A percentile compares a stretch with the other conserved stretches of the same genome.
These are phyloP conservation scores for Fusarium lateritium DNA, from an alignment of 2,329 filamentous ascomycete genomes.

Conservation along the genomic window DNA sequence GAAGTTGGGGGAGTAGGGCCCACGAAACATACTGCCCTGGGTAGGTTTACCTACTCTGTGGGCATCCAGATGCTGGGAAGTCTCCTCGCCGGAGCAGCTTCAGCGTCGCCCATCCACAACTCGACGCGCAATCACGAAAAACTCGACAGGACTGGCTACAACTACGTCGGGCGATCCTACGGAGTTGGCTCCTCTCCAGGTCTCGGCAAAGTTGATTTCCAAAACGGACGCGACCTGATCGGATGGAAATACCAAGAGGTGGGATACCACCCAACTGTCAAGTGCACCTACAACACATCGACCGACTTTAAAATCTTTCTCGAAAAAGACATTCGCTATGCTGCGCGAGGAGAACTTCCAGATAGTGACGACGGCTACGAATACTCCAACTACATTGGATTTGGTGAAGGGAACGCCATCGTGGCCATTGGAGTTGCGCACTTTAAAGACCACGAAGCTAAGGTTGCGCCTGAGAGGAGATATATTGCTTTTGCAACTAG, in stretches of 20 bases:
- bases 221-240: slow-evolving; percentile 20
- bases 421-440: slow-evolving; percentile 27
- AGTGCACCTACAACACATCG: slow-evolving; percentile 56
- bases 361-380: slow-evolving; percentile 20
- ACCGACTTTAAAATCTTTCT: slow-evolving; percentile 45
- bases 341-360: slow-evolving; percentile 16
- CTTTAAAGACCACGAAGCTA: slow-evolving; percentile 1
- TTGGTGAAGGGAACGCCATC: slow-evolving; percentile 11
- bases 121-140: slow-evolving; percentile 42
- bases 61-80: slow-evolving; percentile 42
- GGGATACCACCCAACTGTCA: slow-evolving; percentile 52
- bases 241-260: slow-evolving; percentile 53
- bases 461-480: neutral
- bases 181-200: slow-evolving; percentile 49
- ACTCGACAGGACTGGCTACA: slow-evolving; percentile 46
- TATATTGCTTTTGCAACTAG: slow-evolving; percentile 19
- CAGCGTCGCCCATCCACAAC: slow-evolving; percentile 41
- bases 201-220: slow-evolving; percentile 21
- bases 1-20: slow-evolving; percentile 35
- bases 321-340: neutral
- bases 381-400: slow-evolving; percentile 14
- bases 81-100: slow-evolving; percentile 41
- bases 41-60: slow-evolving; percentile 47
- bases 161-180: slow-evolving; percentile 49
- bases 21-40: slow-evolving; percentile 32